These are phyloP conservation scores for Fusarium oligoseptatum DNA, from an alignment of 2,329 filamentous ascomycete species.

Conservation along the genomic window DNA sequence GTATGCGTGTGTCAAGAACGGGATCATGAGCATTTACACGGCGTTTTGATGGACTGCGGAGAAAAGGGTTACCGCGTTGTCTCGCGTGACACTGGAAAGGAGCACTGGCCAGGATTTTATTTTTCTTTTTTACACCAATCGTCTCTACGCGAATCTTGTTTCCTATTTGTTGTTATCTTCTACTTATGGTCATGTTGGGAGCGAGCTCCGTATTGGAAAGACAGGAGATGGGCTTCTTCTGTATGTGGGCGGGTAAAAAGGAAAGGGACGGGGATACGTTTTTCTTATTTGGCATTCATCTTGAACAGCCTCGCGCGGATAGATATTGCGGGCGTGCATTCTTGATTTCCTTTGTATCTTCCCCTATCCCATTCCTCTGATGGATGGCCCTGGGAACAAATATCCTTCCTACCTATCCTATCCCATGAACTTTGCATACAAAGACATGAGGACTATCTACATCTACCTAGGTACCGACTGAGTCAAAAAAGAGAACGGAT, in stretches of 20 bases:
- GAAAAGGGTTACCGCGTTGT: slow-evolving; percentile 38
- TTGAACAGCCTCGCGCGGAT: slow-evolving; percentile 19
- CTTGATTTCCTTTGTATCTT: slow-evolving; percentile 23
- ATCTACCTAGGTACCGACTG: background rate
- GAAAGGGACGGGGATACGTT: background rate
- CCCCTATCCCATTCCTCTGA: slow-evolving; percentile 1
- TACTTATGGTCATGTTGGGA: slow-evolving; percentile 4
- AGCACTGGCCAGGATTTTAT: slow-evolving; percentile 22
- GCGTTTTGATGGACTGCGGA: slow-evolving; percentile 44
- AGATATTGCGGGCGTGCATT: slow-evolving; percentile 33
- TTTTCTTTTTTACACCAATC: slow-evolving; percentile 41
- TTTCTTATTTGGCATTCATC: slow-evolving; percentile 17
- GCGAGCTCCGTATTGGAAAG: background rate
- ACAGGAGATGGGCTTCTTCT: background rate
- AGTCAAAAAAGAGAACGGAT: slow-evolving; percentile 27
- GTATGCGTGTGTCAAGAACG: slow-evolving; percentile 41
- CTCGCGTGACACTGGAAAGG: slow-evolving; percentile 35
- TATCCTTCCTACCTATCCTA: background rate
- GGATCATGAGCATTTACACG: slow-evolving; percentile 49
- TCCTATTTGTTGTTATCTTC: slow-evolving; percentile 19
- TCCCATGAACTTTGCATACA: slow-evolving; percentile 13
- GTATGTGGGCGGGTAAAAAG: slow-evolving; percentile 12
- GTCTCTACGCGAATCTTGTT: slow-evolving; percentile 33
- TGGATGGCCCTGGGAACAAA: background rate
- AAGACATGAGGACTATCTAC: slow-evolving; percentile 6